Conservation (phyloP, 768 basidiomycete genomes). For the Cyclocybe aegerita region DNA sequence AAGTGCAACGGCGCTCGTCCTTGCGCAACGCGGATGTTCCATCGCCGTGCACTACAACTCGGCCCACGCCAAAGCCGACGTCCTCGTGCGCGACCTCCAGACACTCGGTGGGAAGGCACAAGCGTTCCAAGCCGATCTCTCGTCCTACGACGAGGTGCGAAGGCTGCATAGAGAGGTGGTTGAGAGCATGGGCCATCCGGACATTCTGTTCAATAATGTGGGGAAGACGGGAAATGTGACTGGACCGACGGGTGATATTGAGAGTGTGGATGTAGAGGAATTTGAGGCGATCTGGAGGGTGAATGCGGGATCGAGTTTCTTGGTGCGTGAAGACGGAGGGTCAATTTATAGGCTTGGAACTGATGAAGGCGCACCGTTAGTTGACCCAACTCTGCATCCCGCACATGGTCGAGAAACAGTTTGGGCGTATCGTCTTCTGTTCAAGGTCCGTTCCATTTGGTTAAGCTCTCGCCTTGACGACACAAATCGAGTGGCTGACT, state of each 20-base stretch:
- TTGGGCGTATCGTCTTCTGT: constrained; percentile 50
- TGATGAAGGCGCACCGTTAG: constrained; percentile 20
- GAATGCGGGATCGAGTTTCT: constrained; percentile 45
- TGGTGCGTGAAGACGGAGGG: constrained; percentile 30
- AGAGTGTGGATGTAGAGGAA: constrained; percentile 39
- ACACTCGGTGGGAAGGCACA: constrained; percentile 34
- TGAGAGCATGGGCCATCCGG: constrained; percentile 42
- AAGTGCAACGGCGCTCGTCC: constrained; percentile 43
- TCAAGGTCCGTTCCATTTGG: constrained; percentile 35
- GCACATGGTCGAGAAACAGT: constrained; percentile 47
- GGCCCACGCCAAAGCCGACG: constrained; percentile 33
- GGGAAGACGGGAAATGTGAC: constrained; percentile 40
- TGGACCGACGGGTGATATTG: constrained; percentile 45
- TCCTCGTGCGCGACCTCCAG: constrained; percentile 36
- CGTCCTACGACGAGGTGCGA: constrained; percentile 44
- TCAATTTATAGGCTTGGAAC: not conserved
- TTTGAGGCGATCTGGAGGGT: constrained; percentile 49
- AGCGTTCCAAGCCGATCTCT: constrained; percentile 49
- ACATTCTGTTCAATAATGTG: constrained; percentile 53
- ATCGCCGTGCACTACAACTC: constrained; percentile 54
- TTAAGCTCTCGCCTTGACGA: not conserved
- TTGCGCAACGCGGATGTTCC: constrained; percentile 43
- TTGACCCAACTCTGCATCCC: constrained; percentile 51
- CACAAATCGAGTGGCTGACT: too few relatives aligned
- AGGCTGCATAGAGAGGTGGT: constrained; percentile 42